Conservation (phyloP, 345 rosid genomes). For the Combretum micranthum region DNA sequence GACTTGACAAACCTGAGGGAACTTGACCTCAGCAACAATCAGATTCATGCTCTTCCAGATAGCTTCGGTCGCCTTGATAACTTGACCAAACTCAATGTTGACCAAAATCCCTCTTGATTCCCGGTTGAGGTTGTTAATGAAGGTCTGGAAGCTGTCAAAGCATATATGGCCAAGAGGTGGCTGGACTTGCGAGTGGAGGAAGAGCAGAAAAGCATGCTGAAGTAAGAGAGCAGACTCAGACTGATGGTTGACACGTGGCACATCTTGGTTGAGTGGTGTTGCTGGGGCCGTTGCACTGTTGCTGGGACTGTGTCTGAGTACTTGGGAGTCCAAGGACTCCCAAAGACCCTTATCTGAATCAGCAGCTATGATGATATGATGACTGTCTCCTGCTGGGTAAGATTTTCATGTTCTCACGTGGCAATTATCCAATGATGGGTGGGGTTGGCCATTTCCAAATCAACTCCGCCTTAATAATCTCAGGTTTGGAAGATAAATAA, state of each 20-base stretch:
- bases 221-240: conserved; percentile 36
- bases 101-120: conserved; percentile 69
- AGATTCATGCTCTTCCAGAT: conserved; percentile 71
- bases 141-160: conserved; percentile 70
- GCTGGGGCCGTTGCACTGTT: too few relatives aligned
- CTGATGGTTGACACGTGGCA: conserved; percentile 78
- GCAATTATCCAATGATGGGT: too few relatives aligned
- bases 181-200: conserved; percentile 57
- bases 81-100: conserved; percentile 59
- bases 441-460: too few relatives aligned
- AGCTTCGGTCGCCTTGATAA: conserved; percentile 76
- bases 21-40: conserved; percentile 88
- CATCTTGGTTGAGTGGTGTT: conserved; percentile 61
- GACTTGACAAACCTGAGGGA: conserved; percentile 71
- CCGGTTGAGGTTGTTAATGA: conserved; percentile 51
- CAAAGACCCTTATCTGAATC: conserved; percentile 61
- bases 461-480: too few relatives aligned
- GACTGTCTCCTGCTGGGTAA: too few relatives aligned
- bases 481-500: too few relatives aligned
- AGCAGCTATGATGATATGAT: conserved; percentile 40
- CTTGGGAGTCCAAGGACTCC: conserved; percentile 35
- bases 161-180: conserved; percentile 77
- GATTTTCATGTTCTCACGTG: too few relatives aligned
- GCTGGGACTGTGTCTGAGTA: conserved; percentile 38
- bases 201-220: conserved; percentile 46